Evolutionary conservation across 768 basidiomycete genomes (phyloP), one percentile per base, ranked within the genome.

Genomic region (Hypholoma fasciculare): DNA sequence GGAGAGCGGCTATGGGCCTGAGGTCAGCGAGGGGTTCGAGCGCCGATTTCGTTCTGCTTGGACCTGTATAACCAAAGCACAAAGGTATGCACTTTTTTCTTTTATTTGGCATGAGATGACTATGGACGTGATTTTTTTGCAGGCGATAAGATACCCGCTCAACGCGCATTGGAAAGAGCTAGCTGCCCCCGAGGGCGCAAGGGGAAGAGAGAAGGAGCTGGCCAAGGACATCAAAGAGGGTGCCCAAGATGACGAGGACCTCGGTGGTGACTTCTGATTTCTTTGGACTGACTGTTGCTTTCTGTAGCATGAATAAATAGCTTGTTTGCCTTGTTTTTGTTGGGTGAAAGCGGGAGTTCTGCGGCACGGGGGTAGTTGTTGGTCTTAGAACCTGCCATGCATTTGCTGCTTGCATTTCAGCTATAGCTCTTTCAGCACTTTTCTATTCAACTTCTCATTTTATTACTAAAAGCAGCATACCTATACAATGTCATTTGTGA

Each of bases 121-220:
- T 13, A 11, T 40, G 3, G n/a, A 42, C 55, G 34, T 16, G 20
- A 46, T 4, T 53, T 9, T 11, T 57, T n/a, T 62, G 6, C 55
- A 97, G 96, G 95, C 96, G 6, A 99, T 98, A 97, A 88, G 96
- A 12, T 99, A 94, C 74, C 97, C 96, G 0, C 81, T 98, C 61
- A 96, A 98, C 69, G 94, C 95, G 1, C 95, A 98, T 68, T 81
- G 94, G 63, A 97, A 97, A 75, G 96, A 98, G 70, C 82, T 98
- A 26, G 92, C 90, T 40, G 90, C 87, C 27, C 94, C 94, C 17
- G 92, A 94, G 63, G 93, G 90, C 37, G 94, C 95, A 0, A 80
- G 96, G 9, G 94, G 97, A 71, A 82, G 96, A 42, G 96, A 97
- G 78, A 92, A 91, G 70, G 94, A 98, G 74, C 81, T 97, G 9